Percentiles rank a stretch among this genome's conserved stretches.
phyloP scores from a whole-genome alignment of 352 stramenopile species.

The Phytophthora ramorum region DNA sequence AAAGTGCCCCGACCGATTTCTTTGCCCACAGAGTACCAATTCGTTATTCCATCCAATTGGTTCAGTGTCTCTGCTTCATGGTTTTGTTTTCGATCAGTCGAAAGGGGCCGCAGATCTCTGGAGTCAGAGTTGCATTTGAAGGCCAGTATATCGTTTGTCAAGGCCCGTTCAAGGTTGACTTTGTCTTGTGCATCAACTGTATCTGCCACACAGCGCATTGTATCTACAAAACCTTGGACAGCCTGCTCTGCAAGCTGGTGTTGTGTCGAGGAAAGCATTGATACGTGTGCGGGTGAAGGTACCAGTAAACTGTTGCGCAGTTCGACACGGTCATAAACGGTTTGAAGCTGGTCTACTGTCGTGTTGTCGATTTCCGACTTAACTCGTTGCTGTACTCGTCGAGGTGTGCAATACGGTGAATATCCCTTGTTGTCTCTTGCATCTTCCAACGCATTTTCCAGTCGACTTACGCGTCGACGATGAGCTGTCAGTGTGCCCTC shows the following conservation, averaged over 20 bases:
- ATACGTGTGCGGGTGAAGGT: neutral
- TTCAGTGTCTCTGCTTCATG: conserved; percentile 9
- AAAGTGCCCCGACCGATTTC: conserved; percentile 65
- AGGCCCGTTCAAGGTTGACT: conserved; percentile 5
- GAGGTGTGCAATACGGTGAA: conserved; percentile 10
- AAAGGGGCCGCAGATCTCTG: neutral
- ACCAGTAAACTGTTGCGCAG: conserved; percentile 13
- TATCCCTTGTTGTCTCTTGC: conserved; percentile 3
- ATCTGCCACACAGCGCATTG: conserved; percentile 23
- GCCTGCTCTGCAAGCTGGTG: conserved; percentile 16
- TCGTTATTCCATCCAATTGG: conserved; percentile 22
- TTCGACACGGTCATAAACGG: conserved; percentile 25
- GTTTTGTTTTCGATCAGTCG: conserved; percentile 4
- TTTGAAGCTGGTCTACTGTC: conserved; percentile 20
- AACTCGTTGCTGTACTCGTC: neutral
- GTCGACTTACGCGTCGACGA: conserved; percentile 18
- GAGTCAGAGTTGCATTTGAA: neutral
- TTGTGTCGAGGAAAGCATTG: conserved; percentile 18
- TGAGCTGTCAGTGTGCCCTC: neutral
- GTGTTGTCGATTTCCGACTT: neutral
- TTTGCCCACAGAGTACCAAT: conserved; percentile 56
- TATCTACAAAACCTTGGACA: conserved; percentile 23
- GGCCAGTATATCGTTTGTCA: conserved; percentile 1
- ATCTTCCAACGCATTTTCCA: conserved; percentile 33
- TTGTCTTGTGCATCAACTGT: conserved; percentile 22